Percentiles rank a stretch among this genome's conserved stretches.
These are phyloP conservation scores for Ophiocordyceps camponoti-floridani DNA, from an alignment of 2,329 filamentous ascomycete genomes.

Conservation along the genomic window DNA sequence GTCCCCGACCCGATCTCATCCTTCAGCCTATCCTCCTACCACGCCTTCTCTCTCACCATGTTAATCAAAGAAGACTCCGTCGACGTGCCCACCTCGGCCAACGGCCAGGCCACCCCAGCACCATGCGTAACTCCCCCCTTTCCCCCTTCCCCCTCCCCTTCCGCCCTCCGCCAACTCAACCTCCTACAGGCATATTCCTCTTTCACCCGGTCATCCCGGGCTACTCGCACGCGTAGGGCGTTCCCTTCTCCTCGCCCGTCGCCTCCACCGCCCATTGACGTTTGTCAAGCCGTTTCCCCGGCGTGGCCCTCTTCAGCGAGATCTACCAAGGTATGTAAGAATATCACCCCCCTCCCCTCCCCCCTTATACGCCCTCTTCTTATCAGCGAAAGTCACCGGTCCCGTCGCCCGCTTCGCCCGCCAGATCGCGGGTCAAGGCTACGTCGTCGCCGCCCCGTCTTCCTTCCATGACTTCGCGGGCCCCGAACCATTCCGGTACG, in stretches of 20 bases:
- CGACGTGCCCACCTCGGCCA: conserved; percentile 30
- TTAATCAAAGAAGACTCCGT: conserved; percentile 33
- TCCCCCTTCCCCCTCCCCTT: neutral
- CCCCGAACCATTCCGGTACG: conserved; percentile 68
- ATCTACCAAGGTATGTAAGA: conserved; percentile 61
- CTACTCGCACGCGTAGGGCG: conserved; percentile 62
- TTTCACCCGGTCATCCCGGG: conserved; percentile 74
- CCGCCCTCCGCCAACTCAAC: conserved; percentile 1
- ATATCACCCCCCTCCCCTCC: neutral
- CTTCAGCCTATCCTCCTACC: neutral
- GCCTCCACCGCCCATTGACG: neutral
- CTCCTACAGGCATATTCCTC: conserved; percentile 56
- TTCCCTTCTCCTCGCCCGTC: neutral
- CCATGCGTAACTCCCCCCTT: conserved; percentile 26
- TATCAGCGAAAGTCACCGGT: conserved; percentile 49
- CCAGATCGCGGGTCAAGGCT: conserved; percentile 82
- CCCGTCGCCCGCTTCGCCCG: conserved; percentile 78
- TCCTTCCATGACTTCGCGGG: conserved; percentile 89
- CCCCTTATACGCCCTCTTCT: neutral
- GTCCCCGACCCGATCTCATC: neutral
- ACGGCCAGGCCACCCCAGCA: conserved; percentile 34
- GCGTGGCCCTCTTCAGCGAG: conserved; percentile 77
- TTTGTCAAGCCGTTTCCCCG: conserved; percentile 48
- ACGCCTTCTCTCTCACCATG: conserved; percentile 17
- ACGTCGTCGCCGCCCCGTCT: conserved; percentile 79